phyloP scores from a whole-genome alignment of 1,284 basidiomycete species.

The Neolentinus lepideus region DNA sequence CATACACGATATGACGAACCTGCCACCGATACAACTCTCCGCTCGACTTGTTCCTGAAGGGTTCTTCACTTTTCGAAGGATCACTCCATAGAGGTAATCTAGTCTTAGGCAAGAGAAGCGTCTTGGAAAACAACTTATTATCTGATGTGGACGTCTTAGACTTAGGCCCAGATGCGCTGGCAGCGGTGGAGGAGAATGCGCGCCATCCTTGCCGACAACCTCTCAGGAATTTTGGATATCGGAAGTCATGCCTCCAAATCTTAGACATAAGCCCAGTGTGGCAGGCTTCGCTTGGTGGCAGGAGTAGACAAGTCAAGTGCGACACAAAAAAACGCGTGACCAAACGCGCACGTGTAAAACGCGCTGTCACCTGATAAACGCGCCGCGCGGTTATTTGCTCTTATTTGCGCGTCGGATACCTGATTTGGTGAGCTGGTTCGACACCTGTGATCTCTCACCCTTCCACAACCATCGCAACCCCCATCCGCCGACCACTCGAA shows the following conservation, averaged over 20 bases:
- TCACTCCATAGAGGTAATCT: slow-evolving; percentile 74
- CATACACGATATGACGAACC: slow-evolving; percentile 36
- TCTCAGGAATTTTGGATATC: not conserved
- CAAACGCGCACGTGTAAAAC: not conserved
- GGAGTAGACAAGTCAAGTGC: not conserved
- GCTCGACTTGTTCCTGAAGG: slow-evolving; percentile 62
- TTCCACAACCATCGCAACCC: not conserved
- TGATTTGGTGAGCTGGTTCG: not conserved
- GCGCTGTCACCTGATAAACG: not conserved
- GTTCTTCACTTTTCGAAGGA: slow-evolving; percentile 54
- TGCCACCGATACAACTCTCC: slow-evolving; percentile 84
- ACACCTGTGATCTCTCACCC: not conserved
- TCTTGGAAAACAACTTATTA: slow-evolving; percentile 45
- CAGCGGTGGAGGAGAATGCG: not conserved
- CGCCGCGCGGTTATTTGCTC: not conserved
- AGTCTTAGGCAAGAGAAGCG: slow-evolving; percentile 82
- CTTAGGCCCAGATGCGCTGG: not conserved
- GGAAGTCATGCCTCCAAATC: not conserved
- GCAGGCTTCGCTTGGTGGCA: not conserved
- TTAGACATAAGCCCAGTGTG: not conserved
- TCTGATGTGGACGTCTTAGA: not conserved
- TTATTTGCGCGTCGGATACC: not conserved
- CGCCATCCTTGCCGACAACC: not conserved
- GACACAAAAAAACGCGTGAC: not conserved
- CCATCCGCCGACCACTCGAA: not conserved